Base-by-base conservation (phyloP, 306 rosid species). In the Oxytropis ochrocephala region DNA sequence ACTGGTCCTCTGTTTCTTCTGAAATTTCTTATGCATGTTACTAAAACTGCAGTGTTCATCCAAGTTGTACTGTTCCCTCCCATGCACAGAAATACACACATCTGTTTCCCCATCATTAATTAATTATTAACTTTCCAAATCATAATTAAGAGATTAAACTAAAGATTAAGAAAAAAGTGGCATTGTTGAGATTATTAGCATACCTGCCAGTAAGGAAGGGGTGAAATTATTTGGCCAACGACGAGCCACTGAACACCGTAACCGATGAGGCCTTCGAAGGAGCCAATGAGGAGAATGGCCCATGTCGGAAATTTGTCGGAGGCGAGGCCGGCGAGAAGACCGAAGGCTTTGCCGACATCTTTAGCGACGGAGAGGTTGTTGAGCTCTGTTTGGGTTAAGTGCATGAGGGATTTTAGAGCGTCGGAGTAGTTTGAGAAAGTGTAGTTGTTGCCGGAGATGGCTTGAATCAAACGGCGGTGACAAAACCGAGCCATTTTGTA, bases 31-130 rank as follows among this genome's bases (percentile, higher is more conserved):
- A 91, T 89, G 72, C 87, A 89, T 0, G 97, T 91, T 1, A 92
- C 97, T 14, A 92, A 63, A 18, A 92, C 84, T 8, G 97, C 97
- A 65, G 97, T 94, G 96, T 94, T 94, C 98, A 94, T 90, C 98
- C 98, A 94, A 1, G 98, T 94, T 0, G 98, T 82, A 82, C 97
- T 90, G 64, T 90, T 94, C 3, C 98, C 98, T 44, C 98, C 98
- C 96, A 90, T 68, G 80, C 98, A 94, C 14, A 94, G 58, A 61
- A 86, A 86, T 19, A 94, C 64, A 7, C 97, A 84, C 97, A 94
- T 90, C 98, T 92, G 79, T 0, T 6, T 30, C 17, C 6, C 8
- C 19, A 33, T 51, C 8, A 46, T 68, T 16, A 7, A 46, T 2
- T 39, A 41, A 32, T 8, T 51, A 8, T 18, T 19, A 6, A 33